Percentiles rank a stretch among this genome's conserved stretches.
Conservation (phyloP, 352 stramenopile species). For the Sclerospora graminicola region DNA sequence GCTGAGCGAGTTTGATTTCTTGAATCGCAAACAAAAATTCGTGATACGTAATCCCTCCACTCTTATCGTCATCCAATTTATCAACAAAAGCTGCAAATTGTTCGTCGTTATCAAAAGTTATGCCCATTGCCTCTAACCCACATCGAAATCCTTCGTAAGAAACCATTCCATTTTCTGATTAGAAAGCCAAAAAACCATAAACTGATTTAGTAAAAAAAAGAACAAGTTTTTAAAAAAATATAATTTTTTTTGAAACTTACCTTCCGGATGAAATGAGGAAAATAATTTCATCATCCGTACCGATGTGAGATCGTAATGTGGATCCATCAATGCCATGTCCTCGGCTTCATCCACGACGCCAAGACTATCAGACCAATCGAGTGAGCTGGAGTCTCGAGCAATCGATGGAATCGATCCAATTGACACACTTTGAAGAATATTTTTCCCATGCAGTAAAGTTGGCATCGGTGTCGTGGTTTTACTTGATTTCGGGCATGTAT, state of each 20-base stretch:
- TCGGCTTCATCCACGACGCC: slow-evolving; percentile 22
- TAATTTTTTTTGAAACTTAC: background rate
- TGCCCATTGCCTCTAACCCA: slow-evolving; percentile 71
- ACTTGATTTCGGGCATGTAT: background rate
- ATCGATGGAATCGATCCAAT: slow-evolving; percentile 23
- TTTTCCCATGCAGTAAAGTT: slow-evolving; percentile 41
- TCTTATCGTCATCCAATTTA: slow-evolving; percentile 77
- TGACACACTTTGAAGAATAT: slow-evolving; percentile 50
- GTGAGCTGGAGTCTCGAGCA: slow-evolving; percentile 30
- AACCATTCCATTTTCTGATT: slow-evolving; percentile 45
- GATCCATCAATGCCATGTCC: slow-evolving; percentile 65
- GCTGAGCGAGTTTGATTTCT: slow-evolving; percentile 81
- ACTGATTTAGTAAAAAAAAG: background rate
- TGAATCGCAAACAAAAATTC: slow-evolving; percentile 83
- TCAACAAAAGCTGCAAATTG: slow-evolving; percentile 63
- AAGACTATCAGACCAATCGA: slow-evolving; percentile 54
- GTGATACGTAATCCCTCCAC: slow-evolving; percentile 69
- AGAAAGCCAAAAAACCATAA: background rate
- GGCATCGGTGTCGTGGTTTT: slow-evolving; percentile 15
- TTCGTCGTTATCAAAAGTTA: slow-evolving; percentile 47
- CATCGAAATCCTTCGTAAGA: slow-evolving; percentile 64
- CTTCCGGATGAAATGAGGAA: slow-evolving; percentile 44
- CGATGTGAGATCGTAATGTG: slow-evolving; percentile 77
- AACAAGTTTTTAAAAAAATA: background rate
- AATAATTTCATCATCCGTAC: slow-evolving; percentile 60